A percentile compares a stretch with the other conserved stretches of the same genome.
phyloP scores from a whole-genome alignment of 163 green algal species.

The Scenedesmus sp. region DNA sequence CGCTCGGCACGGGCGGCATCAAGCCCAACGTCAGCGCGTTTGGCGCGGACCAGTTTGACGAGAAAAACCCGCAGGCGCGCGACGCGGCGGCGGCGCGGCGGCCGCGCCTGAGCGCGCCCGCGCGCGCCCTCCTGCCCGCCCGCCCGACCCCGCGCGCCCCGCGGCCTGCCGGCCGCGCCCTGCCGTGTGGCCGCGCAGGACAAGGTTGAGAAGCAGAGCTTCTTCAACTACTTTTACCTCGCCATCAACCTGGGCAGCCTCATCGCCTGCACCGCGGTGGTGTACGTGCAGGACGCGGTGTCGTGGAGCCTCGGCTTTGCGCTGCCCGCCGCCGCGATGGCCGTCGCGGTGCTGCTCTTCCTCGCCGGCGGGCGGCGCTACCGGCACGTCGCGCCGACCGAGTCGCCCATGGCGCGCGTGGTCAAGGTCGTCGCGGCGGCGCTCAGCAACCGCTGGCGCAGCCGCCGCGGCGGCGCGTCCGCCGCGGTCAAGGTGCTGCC shows the following conservation, averaged over 20 bases:
- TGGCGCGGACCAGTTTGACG: conserved; percentile 97
- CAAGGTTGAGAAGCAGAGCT: conserved; percentile 84
- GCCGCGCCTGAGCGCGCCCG: not conserved
- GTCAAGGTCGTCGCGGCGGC: conserved; percentile 78
- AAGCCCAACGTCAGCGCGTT: conserved; percentile 98
- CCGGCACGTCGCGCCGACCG: conserved; percentile 79
- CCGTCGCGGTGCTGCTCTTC: conserved; percentile 82
- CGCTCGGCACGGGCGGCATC: conserved; percentile 86
- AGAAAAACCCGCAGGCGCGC: conserved; percentile 70
- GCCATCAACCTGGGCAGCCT: conserved; percentile 93
- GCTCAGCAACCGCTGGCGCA: conserved; percentile 57
- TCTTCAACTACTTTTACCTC: conserved; percentile 99
- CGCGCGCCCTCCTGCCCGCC: not conserved
- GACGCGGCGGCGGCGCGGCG: not conserved
- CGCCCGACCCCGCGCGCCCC: too few relatives aligned
- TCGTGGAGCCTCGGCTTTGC: conserved; percentile 91
- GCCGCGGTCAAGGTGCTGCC: not conserved
- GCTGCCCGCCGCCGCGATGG: conserved; percentile 87
- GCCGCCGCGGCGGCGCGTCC: not conserved
- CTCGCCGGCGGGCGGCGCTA: conserved; percentile 73
- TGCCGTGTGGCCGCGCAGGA: conserved; percentile 70
- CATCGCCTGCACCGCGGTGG: conserved; percentile 83
- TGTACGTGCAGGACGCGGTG: conserved; percentile 87
- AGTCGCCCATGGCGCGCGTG: conserved; percentile 83
- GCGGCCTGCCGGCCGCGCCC: not conserved